Conservation (phyloP, 805 yeast species). For the Torulaspora delbrueckii region DNA sequence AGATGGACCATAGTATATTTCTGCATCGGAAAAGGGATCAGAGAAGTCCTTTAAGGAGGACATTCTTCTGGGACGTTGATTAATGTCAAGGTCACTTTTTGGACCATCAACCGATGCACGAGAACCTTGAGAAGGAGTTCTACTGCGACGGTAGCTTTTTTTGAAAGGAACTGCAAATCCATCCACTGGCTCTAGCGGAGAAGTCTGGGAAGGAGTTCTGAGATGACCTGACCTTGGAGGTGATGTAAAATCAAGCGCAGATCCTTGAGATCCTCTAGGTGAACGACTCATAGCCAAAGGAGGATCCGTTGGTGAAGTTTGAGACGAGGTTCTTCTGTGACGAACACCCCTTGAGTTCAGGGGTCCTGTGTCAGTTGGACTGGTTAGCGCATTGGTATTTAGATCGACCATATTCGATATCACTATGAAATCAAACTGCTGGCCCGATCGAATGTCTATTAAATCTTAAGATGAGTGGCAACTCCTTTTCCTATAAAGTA, state of each 20-base stretch:
- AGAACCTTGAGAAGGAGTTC: slow-evolving; percentile 6
- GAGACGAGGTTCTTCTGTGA: slow-evolving; percentile 7
- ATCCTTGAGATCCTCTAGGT: slow-evolving; percentile 7
- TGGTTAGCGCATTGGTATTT: slow-evolving; percentile 2
- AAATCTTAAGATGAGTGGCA: neutral
- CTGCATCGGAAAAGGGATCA: slow-evolving; percentile 67
- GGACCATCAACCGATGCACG: slow-evolving; percentile 4
- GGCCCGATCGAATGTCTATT: neutral
- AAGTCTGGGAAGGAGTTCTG: slow-evolving; percentile 5
- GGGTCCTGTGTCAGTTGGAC: slow-evolving; percentile 1
- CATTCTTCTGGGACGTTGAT: slow-evolving; percentile 27
- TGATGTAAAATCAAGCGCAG: slow-evolving; percentile 1
- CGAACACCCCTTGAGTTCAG: slow-evolving; percentile 1
- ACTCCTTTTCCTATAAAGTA: neutral
- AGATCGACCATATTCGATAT: slow-evolving; percentile 3
- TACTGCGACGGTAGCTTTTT: neutral
- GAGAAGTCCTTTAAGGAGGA: slow-evolving; percentile 45
- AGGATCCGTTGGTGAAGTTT: slow-evolving; percentile 7
- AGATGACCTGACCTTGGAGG: neutral
- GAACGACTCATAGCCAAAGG: slow-evolving; percentile 1
- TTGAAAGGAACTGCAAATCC: neutral
- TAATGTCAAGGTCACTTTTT: neutral
- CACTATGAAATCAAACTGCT: neutral
- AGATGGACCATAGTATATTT: slow-evolving; percentile 61
- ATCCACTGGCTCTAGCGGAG: slow-evolving; percentile 3